Base-by-base conservation (phyloP, 2,329 filamentous ascomycete genomes). In the Xylariaceae sp. region DNA sequence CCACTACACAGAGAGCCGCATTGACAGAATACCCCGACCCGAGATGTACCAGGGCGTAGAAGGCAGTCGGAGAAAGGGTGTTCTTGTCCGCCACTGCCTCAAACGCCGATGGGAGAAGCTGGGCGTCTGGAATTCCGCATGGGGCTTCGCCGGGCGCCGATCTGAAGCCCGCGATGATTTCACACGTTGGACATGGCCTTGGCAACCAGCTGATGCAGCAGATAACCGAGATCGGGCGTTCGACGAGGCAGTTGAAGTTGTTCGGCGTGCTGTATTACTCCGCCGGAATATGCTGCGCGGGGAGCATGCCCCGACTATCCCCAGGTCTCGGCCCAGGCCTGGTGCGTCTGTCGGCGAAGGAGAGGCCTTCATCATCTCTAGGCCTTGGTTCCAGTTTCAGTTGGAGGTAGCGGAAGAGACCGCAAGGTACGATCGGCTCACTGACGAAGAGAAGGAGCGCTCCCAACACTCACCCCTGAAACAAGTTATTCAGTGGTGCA, bases 101-200 rank as follows among this genome's bases (percentile, higher is more conserved):
- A 53, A 51, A 40, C 42, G 41, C 21, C 38, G 37, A 18, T 52
- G 44, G 50, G 32, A 48, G 38, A 44, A 48, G 33, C 44, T 51
- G 2, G 48, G 47, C 11, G 35, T 52, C 21, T 51, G 48, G 48
- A 52, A 52, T 46, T 24, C 40, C 12, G 15, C 41, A 12, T 51
- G 44, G 44, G 50, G 44, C 9, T 48, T 50, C 30, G 36, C 40
- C n/a, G 42, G 47, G 9, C 44, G 44, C 19, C 39, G 44, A 8
- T 14, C 41, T 8, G 8, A 46, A 11, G 29, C 44, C 17, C 16
- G 9, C 3, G 44, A 51, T 31, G 23, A 47, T 19, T 35, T 28
- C 26, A 2, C 19, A 11, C 40, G 16, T 13, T 51, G 45, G 45
- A 40, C 14, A 11, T 51, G 47, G 47, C n/a, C 21, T n/a, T 36